Conservation (phyloP, 2,329 filamentous ascomycete genomes). For the Gnomoniopsis smithogilvyi region DNA sequence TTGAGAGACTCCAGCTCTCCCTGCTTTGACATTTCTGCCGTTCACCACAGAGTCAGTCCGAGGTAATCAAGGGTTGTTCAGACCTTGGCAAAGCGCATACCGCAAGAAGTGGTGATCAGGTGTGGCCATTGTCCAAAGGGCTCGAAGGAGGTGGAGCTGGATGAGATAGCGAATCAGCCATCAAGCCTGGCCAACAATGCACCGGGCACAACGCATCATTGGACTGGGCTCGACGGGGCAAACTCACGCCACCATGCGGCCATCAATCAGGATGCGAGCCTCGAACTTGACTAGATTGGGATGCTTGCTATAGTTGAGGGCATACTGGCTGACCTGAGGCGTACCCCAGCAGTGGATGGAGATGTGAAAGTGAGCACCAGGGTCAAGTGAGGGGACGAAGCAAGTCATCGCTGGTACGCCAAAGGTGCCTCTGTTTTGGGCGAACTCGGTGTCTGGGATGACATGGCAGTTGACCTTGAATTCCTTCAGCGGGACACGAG, state of each 20-base stretch:
- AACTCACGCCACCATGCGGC: constrained; percentile 57
- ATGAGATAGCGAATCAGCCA: neutral
- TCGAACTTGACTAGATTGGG: constrained; percentile 59
- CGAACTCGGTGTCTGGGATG: constrained; percentile 53
- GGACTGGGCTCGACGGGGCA: neutral
- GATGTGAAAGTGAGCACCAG: constrained; percentile 61
- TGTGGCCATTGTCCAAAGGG: constrained; percentile 49
- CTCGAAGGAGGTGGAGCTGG: constrained; percentile 54
- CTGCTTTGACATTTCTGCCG: constrained; percentile 48
- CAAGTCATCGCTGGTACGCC: constrained; percentile 65
- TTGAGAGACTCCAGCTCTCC: constrained; percentile 59
- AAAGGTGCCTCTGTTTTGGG: constrained; percentile 44
- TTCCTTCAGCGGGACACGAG: constrained; percentile 71
- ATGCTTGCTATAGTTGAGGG: constrained; percentile 53
- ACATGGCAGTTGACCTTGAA: constrained; percentile 78
- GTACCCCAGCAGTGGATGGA: constrained; percentile 73
- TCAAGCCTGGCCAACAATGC: neutral
- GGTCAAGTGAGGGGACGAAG: constrained; percentile 64
- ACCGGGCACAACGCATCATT: neutral
- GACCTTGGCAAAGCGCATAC: constrained; percentile 25
- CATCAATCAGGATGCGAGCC: constrained; percentile 67
- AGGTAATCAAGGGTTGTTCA: constrained; percentile 4
- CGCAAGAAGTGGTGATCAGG: constrained; percentile 42
- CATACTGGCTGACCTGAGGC: constrained; percentile 56
- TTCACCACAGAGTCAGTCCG: neutral